Evolutionary conservation across 2,329 filamentous ascomycete species (phyloP).

Genomic region (Knoxdaviesia capensis): DNA sequence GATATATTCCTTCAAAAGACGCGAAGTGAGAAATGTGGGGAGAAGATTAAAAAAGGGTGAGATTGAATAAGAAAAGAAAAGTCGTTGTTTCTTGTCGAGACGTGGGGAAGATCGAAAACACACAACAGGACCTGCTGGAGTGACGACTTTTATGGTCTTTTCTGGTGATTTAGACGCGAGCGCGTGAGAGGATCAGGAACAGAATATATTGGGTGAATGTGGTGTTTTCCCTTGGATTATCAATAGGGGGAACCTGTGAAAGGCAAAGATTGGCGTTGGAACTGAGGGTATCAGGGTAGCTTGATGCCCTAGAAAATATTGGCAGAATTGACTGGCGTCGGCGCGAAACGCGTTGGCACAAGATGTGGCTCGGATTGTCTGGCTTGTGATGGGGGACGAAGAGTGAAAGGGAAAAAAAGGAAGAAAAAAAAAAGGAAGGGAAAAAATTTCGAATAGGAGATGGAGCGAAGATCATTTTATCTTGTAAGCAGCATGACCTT

Average conservation of each 20-base stretch:
- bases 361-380: conserved; percentile 6
- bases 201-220: no score
- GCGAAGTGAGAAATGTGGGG: conserved; percentile 15
- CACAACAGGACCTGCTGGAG: no score
- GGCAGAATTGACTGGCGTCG: conserved; percentile 16
- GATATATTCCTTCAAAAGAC: no score
- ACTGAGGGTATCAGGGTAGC: conserved; percentile 53
- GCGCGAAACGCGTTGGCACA: conserved; percentile 12
- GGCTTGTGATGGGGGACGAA: conserved; percentile 20
- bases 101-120: no score
- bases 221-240: no score
- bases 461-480: neutral
- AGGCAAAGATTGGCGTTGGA: neutral
- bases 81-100: neutral
- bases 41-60: neutral
- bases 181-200: no score
- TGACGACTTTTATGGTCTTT: no score
- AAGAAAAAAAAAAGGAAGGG: conserved; percentile 9
- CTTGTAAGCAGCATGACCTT: no score
- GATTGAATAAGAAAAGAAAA: neutral
- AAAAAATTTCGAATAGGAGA: conserved; percentile 6
- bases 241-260: neutral
- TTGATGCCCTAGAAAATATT: conserved; percentile 62
- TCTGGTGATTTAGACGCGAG: no score
- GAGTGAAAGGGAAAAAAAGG: conserved; percentile 5